phyloP scores from a whole-genome alignment of 192 early-diverging fungal species.

The Pilobolus umbonatus region DNA sequence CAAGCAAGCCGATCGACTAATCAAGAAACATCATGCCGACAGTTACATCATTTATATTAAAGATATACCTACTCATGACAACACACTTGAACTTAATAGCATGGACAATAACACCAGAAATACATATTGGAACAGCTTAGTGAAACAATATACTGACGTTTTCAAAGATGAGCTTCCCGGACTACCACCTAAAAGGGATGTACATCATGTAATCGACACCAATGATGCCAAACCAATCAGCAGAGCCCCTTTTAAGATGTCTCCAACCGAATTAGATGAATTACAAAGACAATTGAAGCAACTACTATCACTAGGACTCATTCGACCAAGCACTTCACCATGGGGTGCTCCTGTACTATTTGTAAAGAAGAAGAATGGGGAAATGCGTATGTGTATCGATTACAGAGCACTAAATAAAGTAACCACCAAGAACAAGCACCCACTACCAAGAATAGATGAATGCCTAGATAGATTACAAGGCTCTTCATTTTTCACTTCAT shows the following conservation, averaged over 20 bases:
- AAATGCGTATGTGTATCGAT: constrained; percentile 45
- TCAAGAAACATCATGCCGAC: not conserved
- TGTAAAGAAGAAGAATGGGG: constrained; percentile 44
- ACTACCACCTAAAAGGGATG: constrained; percentile 19
- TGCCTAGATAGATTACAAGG: constrained; percentile 30
- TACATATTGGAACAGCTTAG: not conserved
- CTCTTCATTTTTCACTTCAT: no score
- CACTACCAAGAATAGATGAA: constrained; percentile 43
- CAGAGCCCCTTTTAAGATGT: constrained; percentile 22
- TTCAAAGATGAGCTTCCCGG: constrained; percentile 22
- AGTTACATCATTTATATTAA: no score
- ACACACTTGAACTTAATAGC: no score
- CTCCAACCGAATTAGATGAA: constrained; percentile 7
- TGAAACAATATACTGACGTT: constrained; percentile 17
- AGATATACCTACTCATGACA: no score
- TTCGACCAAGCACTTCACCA: constrained; percentile 12
- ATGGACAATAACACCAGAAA: no score
- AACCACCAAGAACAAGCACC: constrained; percentile 35
- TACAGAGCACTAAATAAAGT: constrained; percentile 46
- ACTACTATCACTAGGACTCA: constrained; percentile 5
- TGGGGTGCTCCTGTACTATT: constrained; percentile 17
- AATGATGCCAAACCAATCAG: constrained; percentile 13
- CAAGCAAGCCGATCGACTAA: not conserved
- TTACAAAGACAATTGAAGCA: constrained; percentile 10
- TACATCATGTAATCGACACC: constrained; percentile 21